These are phyloP conservation scores for Mercurialis annua DNA, from an alignment of 345 rosid species.

Conservation along the genomic window DNA sequence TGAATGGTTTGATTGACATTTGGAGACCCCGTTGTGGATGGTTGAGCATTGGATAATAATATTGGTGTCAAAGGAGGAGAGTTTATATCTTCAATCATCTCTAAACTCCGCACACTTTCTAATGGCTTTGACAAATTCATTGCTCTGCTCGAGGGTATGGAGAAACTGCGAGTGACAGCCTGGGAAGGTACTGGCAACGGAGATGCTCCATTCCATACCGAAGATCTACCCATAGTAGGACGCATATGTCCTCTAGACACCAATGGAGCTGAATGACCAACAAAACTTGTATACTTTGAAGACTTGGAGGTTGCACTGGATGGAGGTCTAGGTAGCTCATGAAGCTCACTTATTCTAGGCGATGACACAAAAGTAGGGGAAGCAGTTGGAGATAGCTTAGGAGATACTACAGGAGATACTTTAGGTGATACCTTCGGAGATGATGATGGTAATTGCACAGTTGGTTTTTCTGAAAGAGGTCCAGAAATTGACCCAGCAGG, in stretches of 20 bases:
- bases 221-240: slow-evolving; percentile 14
- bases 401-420: slow-evolving; percentile 22
- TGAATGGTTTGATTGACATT: slow-evolving; percentile 26
- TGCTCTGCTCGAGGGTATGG: slow-evolving; percentile 32
- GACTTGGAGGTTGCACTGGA: slow-evolving; percentile 16
- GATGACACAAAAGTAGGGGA: slow-evolving; percentile 29
- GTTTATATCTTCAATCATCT: slow-evolving; percentile 35
- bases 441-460: slow-evolving; percentile 8
- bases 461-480: slow-evolving; percentile 45
- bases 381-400: slow-evolving; percentile 22
- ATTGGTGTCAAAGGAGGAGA: slow-evolving; percentile 79
- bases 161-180: slow-evolving; percentile 28
- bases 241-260: slow-evolving; percentile 11
- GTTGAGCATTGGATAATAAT: slow-evolving; percentile 34
- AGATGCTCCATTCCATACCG: slow-evolving; percentile 11
- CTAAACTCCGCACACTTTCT: slow-evolving; percentile 36
- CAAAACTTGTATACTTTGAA: slow-evolving; percentile 15
- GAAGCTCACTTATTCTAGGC: slow-evolving; percentile 33
- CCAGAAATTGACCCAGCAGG: slow-evolving; percentile 58
- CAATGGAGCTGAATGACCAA: slow-evolving; percentile 33
- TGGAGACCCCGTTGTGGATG: slow-evolving; percentile 11
- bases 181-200: slow-evolving; percentile 32
- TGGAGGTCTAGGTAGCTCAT: slow-evolving; percentile 37
- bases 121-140: slow-evolving; percentile 34
- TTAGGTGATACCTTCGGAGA: slow-evolving; percentile 33